Conservation (phyloP, 164 flowering plant genomes). For the Tinospora cordifolia region DNA sequence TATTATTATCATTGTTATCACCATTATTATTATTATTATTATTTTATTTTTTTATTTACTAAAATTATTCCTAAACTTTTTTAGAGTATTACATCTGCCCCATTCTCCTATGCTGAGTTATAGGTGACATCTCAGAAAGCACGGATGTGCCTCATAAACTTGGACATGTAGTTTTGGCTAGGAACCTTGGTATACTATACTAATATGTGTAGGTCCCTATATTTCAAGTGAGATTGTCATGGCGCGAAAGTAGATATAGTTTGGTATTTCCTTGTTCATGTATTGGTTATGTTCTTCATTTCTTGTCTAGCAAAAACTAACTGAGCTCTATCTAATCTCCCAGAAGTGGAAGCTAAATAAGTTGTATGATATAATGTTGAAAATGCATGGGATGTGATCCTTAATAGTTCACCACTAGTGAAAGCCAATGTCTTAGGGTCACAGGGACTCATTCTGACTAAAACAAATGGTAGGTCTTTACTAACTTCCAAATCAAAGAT, state of each 20-base stretch:
- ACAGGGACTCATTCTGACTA: no score
- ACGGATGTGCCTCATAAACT: slow-evolving; percentile 3
- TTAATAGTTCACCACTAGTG: background rate
- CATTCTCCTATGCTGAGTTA: no score
- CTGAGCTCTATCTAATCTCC: slow-evolving; percentile 24
- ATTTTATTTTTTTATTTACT: no score
- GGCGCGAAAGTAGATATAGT: slow-evolving; percentile 7
- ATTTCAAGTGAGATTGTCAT: slow-evolving; percentile 5
- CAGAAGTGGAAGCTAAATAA: slow-evolving; percentile 24
- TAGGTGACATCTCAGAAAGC: background rate
- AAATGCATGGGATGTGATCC: slow-evolving; percentile 13
- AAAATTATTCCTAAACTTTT: no score
- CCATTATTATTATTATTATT: no score
- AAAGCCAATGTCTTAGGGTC: background rate
- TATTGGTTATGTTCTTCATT: slow-evolving; percentile 15
- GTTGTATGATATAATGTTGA: slow-evolving; percentile 23
- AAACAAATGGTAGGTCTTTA: no score
- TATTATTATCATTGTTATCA: no score
- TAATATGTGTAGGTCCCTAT: slow-evolving; percentile 8
- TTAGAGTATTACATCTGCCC: no score
- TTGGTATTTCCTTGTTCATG: slow-evolving; percentile 3
- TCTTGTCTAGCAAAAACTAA: slow-evolving; percentile 25
- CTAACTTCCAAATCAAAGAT: slow-evolving; percentile 1
- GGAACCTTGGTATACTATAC: slow-evolving; percentile 4
- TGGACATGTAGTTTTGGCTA: slow-evolving; percentile 6